Conservation (phyloP, 805 yeast genomes). For the Candida peoriensis region DNA sequence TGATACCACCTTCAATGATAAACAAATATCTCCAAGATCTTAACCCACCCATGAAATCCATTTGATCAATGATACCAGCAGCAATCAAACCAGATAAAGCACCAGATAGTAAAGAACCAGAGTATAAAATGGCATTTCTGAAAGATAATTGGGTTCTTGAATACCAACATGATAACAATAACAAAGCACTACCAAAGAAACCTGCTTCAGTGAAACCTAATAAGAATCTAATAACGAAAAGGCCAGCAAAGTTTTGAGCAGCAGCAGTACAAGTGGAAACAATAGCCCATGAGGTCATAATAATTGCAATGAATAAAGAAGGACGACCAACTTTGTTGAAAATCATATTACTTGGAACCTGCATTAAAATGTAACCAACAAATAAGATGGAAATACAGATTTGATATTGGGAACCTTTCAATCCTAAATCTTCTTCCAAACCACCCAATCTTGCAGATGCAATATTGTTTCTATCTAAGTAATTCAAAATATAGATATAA, state of each 20-base stretch:
- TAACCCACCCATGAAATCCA: slow-evolving; percentile 37
- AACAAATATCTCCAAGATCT: slow-evolving; percentile 54
- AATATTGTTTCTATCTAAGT: slow-evolving; percentile 45
- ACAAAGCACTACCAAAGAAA: slow-evolving; percentile 45
- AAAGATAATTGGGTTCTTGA: slow-evolving; percentile 43
- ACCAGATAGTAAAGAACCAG: slow-evolving; percentile 47
- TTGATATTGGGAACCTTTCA: slow-evolving; percentile 40
- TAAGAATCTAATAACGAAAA: slow-evolving; percentile 31
- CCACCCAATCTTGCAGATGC: slow-evolving; percentile 47
- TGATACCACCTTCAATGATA: slow-evolving; percentile 50
- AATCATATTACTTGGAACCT: slow-evolving; percentile 42
- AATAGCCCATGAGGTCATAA: slow-evolving; percentile 45
- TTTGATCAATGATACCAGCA: slow-evolving; percentile 42
- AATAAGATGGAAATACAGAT: slow-evolving; percentile 47
- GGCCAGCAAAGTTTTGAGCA: slow-evolving; percentile 23
- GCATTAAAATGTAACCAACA: slow-evolving; percentile 48
- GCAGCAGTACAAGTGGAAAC: slow-evolving; percentile 34
- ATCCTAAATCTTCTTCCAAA: slow-evolving; percentile 39
- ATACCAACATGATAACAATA: slow-evolving; percentile 52
- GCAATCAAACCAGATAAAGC: slow-evolving; percentile 53
- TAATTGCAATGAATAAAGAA: slow-evolving; percentile 40
- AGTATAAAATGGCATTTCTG: slow-evolving; percentile 44
- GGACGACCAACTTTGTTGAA: slow-evolving; percentile 44
- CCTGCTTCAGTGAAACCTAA: slow-evolving; percentile 44
- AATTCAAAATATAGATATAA: slow-evolving; percentile 46